Evolutionary conservation across 345 rosid genomes (phyloP), one percentile per base, ranked within the genome.

Genomic region (Pistacia atlantica): DNA sequence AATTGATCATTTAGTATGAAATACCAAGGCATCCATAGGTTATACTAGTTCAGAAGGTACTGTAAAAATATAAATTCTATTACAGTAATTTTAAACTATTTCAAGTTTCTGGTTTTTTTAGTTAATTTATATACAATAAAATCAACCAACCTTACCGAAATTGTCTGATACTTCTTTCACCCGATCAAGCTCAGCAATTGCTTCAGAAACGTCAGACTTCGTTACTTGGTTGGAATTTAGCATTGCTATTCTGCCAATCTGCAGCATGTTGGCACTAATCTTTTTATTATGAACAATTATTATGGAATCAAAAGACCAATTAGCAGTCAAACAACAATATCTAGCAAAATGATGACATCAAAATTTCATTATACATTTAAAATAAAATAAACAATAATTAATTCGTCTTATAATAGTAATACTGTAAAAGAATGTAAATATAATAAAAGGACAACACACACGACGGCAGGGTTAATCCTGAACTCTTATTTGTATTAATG

Each of bases 261-360:
- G 93, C 84, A 91, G 87, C 84, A 90, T 83, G 80, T 84, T 95
- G 72, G 89, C 92, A 75, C 86, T 89, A 81, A 91, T 37, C 45
- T 17, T n/a, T 65, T 31, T 5, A 28, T 9, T 46, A 22, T 12
- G 13, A 52, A 52, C 57, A 52, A 48, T 10, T 8, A 48, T 25
- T 25, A 25, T 25, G 1, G 25, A 25, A 25, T 25, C 12, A 58
- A 56, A 17, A 56, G 6, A 28, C 2, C 59, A 51, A 20, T 9
- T 6, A 22, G 4, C 11, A 49, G 2, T 25, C 38, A 69, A 49
- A 69, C 25, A 38, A 11, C 28, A 42, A 25, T 25, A 25, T 25
- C 18, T 18, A n/a, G 8, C 46, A 67, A 69, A 2, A 25, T 51
- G 52, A 25, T 28, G 45, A 22, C 73, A 69, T 54, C 49, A 69